Evolutionary conservation across 257 asterid genomes (phyloP).

Genomic region (Gentiana dahurica): DNA sequence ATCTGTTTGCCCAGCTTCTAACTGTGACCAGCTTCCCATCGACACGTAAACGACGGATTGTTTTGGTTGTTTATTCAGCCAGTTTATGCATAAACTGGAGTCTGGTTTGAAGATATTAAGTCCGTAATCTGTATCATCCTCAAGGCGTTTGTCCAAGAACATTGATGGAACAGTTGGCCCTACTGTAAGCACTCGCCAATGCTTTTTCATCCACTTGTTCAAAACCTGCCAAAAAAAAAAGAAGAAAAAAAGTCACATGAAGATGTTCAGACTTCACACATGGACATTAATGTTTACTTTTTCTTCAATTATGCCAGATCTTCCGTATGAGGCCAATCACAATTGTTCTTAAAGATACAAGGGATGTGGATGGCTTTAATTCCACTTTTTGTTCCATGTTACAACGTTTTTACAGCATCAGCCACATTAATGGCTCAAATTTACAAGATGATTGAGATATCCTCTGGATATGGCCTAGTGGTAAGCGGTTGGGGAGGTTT

Average conservation of each 20-base stretch:
- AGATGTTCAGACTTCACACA: neutral
- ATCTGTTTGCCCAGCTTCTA: constrained; percentile 39
- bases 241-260: neutral
- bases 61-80: constrained; percentile 41
- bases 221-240: constrained; percentile 1
- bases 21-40: constrained; percentile 62
- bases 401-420: no score
- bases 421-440: no score
- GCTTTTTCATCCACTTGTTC: constrained; percentile 9
- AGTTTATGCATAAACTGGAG: constrained; percentile 32
- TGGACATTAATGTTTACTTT: neutral
- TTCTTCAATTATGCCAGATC: neutral
- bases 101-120: constrained; percentile 28
- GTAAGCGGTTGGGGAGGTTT: no score
- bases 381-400: no score
- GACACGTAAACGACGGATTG: constrained; percentile 53
- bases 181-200: constrained; percentile 11
- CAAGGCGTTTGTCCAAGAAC: constrained; percentile 2
- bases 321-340: neutral
- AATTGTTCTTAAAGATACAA: no score
- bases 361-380: no score
- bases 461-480: no score
- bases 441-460: no score
- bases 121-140: constrained; percentile 2
- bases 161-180: constrained; percentile 16